These are phyloP conservation scores for Ballota nigra DNA, from an alignment of 257 asterid species.

Conservation along the genomic window DNA sequence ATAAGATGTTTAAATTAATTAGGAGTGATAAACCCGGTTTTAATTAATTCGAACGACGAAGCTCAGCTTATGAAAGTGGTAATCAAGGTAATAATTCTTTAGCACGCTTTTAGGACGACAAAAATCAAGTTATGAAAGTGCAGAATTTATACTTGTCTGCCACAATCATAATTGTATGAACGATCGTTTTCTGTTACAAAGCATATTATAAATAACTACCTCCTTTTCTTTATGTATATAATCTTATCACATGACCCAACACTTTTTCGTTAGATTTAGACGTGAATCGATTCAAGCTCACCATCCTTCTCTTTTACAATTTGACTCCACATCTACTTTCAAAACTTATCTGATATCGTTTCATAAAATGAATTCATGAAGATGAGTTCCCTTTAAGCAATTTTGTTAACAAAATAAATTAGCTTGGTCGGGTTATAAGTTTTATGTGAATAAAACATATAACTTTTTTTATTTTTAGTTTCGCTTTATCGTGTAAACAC, in stretches of 20 bases:
- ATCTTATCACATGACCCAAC: constrained; percentile 24
- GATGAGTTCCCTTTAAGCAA: too few species aligned
- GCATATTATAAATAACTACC: constrained; percentile 21
- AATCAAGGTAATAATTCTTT: background rate
- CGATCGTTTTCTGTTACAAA: constrained; percentile 37
- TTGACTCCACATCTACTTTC: background rate
- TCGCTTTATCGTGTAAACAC: too few species aligned
- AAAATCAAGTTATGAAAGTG: constrained; percentile 26
- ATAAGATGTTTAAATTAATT: too few species aligned
- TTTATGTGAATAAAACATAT: too few species aligned
- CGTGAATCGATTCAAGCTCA: too few species aligned
- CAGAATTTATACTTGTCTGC: constrained; percentile 42
- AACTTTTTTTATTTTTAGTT: too few species aligned
- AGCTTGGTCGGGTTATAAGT: too few species aligned
- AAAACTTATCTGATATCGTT: too few species aligned
- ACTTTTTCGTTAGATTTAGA: constrained; percentile 18
- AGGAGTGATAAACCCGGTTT: constrained; percentile 16
- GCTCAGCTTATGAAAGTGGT: constrained; percentile 20
- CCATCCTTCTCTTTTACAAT: background rate
- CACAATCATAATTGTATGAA: constrained; percentile 30
- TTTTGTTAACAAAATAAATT: too few species aligned
- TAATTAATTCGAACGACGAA: constrained; percentile 29
- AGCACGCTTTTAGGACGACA: constrained; percentile 23
- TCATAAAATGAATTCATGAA: too few species aligned
- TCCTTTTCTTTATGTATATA: background rate